These are phyloP conservation scores for Tulasnella sp. DNA, from an alignment of 768 basidiomycete genomes.

Conservation along the genomic window DNA sequence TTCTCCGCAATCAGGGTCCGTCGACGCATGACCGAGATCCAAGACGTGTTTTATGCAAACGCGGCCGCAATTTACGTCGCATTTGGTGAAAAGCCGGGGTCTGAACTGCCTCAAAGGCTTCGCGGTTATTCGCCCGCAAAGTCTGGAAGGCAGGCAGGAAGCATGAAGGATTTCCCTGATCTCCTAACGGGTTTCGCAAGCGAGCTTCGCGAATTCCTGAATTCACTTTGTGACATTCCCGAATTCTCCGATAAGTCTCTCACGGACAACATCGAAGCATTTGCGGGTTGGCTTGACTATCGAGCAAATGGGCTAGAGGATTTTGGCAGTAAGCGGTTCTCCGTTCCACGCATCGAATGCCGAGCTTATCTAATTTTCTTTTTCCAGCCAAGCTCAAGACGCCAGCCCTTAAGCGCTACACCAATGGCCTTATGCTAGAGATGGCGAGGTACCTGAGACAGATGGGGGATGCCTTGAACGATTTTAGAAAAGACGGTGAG, in stretches of 20 bases:
- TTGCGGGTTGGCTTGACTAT: conserved; percentile 74
- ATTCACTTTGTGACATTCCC: conserved; percentile 76
- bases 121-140: conserved; percentile 17
- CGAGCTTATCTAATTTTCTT: neutral
- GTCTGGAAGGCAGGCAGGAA: conserved; percentile 43
- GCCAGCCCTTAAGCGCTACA: conserved; percentile 71
- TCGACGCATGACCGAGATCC: conserved; percentile 66
- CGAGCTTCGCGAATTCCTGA: conserved; percentile 69
- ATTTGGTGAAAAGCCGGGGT: conserved; percentile 48
- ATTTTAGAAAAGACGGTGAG: conserved; percentile 75
- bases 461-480: conserved; percentile 64
- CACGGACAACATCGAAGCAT: conserved; percentile 65
- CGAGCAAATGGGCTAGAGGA: conserved; percentile 73
- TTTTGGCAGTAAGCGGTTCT: conserved; percentile 55
- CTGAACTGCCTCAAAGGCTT: conserved; percentile 45
- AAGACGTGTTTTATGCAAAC: conserved; percentile 73
- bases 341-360: conserved; percentile 31
- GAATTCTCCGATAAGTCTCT: conserved; percentile 70
- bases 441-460: conserved; percentile 74
- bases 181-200: conserved; percentile 64
- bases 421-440: conserved; percentile 64
- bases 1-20: conserved; percentile 74
- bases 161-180: conserved; percentile 66
- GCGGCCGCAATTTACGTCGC: conserved; percentile 74
- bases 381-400: conserved; percentile 66